Conservation (phyloP, 192 early-diverging fungal genomes). For the Cetraspora pellucida region DNA sequence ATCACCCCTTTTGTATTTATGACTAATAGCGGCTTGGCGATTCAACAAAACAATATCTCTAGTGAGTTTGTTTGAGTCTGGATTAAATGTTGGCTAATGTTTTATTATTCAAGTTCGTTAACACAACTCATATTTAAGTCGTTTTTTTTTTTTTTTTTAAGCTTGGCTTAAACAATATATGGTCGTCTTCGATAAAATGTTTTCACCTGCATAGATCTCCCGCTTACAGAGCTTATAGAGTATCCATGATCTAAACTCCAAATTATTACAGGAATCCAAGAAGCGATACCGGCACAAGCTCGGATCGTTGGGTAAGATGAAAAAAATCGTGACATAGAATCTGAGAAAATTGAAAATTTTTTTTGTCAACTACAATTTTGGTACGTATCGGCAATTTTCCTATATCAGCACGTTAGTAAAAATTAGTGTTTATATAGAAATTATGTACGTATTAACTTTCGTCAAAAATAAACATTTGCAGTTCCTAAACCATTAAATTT, state of each 20-base stretch:
- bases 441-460: too few species aligned
- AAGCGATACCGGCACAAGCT: slow-evolving; percentile 33
- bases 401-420: too few species aligned
- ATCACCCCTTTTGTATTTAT: slow-evolving; percentile 63
- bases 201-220: slow-evolving; percentile 62
- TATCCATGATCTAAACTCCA: slow-evolving; percentile 58
- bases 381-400: too few species aligned
- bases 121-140: neutral
- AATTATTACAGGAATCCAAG: slow-evolving; percentile 55
- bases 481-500: too few species aligned
- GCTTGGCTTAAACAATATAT: neutral
- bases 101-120: neutral
- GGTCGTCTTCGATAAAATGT: neutral
- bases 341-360: neutral
- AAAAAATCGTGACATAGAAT: slow-evolving; percentile 8
- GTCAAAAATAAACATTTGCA: too few species aligned
- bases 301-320: neutral
- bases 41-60: slow-evolving; percentile 73
- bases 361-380: too few species aligned
- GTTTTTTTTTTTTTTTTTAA: neutral
- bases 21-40: slow-evolving; percentile 50
- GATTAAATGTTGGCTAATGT: slow-evolving; percentile 70
- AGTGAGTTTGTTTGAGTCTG: slow-evolving; percentile 64
- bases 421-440: too few species aligned
- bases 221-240: slow-evolving; percentile 49